Evolutionary conservation across 106 monocot species (phyloP), one percentile per base, ranked within the genome.

Genomic region (Dendrobium nobile): DNA sequence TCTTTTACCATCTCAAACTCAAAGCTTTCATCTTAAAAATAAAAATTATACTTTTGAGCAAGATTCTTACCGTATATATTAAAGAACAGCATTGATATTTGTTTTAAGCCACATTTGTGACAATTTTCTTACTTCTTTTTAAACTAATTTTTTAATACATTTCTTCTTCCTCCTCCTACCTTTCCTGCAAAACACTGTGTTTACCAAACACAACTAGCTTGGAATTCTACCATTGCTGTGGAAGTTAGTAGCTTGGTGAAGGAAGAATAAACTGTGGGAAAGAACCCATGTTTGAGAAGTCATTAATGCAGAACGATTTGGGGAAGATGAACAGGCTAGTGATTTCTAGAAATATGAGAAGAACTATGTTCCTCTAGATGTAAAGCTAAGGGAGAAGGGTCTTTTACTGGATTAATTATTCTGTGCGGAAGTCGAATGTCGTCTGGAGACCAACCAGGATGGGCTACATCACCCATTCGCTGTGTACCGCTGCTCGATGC

Each of bases 261-360:
- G 54, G 31, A 9, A 10, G 0, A 4, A 79, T 41, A 17, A 79
- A 17, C 64, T 26, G 26, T n/a, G 77, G 51, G 19, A 79, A 72
- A 19, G 82, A 84, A 75, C 82, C 68, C 54, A 79, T 92, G 86
- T 92, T 92, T 20, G 92, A 92, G 80, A 92, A 92, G 76, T 80
- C 78, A 26, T 73, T 92, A 40, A 92, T 90, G 11, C 92, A 90
- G 17, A 92, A 90, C 77, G 90, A 92, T 27, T 90, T 92, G 9
- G 92, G 92, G 17, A 92, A 92, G 86, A 90, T 92, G 7, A 89
- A 92, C 84, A 75, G 91, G 77, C 84, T 91, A 2, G 91, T 91
- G 47, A 91, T 91, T 42, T 89, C 92, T 3, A 92, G 89, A 78
- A n/a, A n/a, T 90, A 92, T 47, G 92, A 86, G 2, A 88, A 92